phyloP scores from a whole-genome alignment of 495 filamentous ascomycete genomes.

The Podospora conica region DNA sequence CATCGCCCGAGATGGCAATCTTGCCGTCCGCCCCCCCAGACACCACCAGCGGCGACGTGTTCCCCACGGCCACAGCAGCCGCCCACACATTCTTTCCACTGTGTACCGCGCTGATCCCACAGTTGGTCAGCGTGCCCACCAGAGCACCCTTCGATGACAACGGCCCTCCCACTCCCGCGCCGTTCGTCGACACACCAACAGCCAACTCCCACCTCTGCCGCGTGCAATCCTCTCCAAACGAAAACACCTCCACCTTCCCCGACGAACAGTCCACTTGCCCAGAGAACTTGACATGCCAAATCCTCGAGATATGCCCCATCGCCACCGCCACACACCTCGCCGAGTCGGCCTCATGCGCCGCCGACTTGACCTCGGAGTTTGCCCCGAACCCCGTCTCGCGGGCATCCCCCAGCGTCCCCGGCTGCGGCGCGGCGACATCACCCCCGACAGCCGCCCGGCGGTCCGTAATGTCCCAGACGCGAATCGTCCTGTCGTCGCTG shows the following conservation, averaged over 20 bases:
- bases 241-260: slow-evolving; percentile 47
- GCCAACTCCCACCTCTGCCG: slow-evolving; percentile 62
- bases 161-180: background rate
- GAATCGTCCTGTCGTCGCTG: slow-evolving; percentile 88
- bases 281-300: slow-evolving; percentile 74
- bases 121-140: slow-evolving; percentile 42
- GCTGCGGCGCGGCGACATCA: background rate
- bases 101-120: slow-evolving; percentile 55
- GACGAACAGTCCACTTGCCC: slow-evolving; percentile 13
- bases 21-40: slow-evolving; percentile 85
- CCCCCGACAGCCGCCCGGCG: slow-evolving; percentile 15
- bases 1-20: slow-evolving; percentile 36
- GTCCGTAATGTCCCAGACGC: slow-evolving; percentile 74
- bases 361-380: slow-evolving; percentile 24
- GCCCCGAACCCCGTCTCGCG: slow-evolving; percentile 47
- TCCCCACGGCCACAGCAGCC: slow-evolving; percentile 39
- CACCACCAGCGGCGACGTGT: slow-evolving; percentile 44
- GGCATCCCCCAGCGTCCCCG: slow-evolving; percentile 21
- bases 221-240: slow-evolving; percentile 74
- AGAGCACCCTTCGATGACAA: background rate
- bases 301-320: slow-evolving; percentile 83
- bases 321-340: slow-evolving; percentile 51
- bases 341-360: slow-evolving; percentile 14
- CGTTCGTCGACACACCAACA: slow-evolving; percentile 11
- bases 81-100: slow-evolving; percentile 92